Conservation (phyloP, 2,329 filamentous ascomycete genomes). For the Apiospora sp. region DNA sequence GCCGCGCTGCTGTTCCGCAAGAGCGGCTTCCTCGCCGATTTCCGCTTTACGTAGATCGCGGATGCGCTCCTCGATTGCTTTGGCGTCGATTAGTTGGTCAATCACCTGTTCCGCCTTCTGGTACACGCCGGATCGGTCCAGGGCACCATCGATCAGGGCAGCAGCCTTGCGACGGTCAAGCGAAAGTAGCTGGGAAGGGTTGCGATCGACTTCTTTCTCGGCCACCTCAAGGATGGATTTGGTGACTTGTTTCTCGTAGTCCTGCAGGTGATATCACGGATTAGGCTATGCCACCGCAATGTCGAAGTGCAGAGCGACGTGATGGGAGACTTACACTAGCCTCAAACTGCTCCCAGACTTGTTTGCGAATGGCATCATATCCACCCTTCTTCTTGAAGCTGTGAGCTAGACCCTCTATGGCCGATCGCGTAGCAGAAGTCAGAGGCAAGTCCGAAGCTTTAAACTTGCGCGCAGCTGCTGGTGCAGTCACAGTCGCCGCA, state of each 20-base stretch:
- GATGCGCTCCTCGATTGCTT: slow-evolving; percentile 73
- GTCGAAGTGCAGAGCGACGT: background rate
- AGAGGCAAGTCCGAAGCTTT: slow-evolving; percentile 80
- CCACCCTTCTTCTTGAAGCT: slow-evolving; percentile 88
- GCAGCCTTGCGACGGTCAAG: slow-evolving; percentile 78
- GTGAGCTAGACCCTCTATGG: slow-evolving; percentile 79
- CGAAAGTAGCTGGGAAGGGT: slow-evolving; percentile 74
- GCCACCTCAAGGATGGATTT: slow-evolving; percentile 74
- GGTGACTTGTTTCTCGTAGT: slow-evolving; percentile 73
- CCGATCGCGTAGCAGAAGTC: slow-evolving; percentile 73
- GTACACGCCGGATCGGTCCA: slow-evolving; percentile 80
- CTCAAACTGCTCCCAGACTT: slow-evolving; percentile 78
- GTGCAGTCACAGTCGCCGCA: slow-evolving; percentile 31
- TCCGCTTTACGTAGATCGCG: slow-evolving; percentile 72
- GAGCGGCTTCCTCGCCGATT: slow-evolving; percentile 73
- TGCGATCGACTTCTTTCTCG: slow-evolving; percentile 77
- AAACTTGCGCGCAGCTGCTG: slow-evolving; percentile 54
- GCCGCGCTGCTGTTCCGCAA: slow-evolving; percentile 69
- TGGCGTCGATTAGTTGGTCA: slow-evolving; percentile 71
- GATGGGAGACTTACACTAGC: slow-evolving; percentile 62
- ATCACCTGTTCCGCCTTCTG: slow-evolving; percentile 74
- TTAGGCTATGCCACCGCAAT: background rate
- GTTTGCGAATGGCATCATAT: slow-evolving; percentile 80
- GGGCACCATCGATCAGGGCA: slow-evolving; percentile 78
- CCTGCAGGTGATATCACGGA: slow-evolving; percentile 52